Evolutionary conservation across 305 asterid species (phyloP).

Genomic region (Fraxinus floribunda): DNA sequence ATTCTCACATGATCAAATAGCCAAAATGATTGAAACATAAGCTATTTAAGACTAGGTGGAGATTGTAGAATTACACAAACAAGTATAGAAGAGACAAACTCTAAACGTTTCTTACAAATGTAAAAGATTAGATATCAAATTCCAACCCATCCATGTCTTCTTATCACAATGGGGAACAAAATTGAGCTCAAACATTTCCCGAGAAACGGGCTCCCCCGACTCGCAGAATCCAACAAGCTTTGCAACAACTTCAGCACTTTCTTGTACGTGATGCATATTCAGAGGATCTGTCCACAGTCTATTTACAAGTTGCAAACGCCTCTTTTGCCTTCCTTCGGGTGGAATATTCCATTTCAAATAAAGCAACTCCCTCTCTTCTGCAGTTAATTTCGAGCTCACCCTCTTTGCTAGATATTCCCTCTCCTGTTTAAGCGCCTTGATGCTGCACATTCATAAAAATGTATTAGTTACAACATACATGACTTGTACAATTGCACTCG

Average conservation of each 20-base stretch:
- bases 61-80: background rate
- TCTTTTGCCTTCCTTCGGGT: constrained; percentile 66
- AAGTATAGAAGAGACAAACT: background rate
- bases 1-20: background rate
- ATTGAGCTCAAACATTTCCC: constrained; percentile 90
- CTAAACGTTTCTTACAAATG: constrained; percentile 43
- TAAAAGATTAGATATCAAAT: constrained; percentile 72
- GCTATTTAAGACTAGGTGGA: background rate
- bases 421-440: constrained; percentile 89
- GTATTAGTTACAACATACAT: background rate
- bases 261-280: constrained; percentile 70
- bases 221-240: constrained; percentile 93
- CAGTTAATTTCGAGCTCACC: constrained; percentile 63
- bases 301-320: constrained; percentile 72
- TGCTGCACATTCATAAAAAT: constrained; percentile 39
- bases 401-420: constrained; percentile 84
- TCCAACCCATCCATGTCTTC: constrained; percentile 92
- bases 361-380: constrained; percentile 77
- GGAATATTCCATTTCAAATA: constrained; percentile 84
- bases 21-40: background rate
- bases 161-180: constrained; percentile 75
- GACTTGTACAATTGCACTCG: background rate
- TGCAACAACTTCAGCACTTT: constrained; percentile 84
- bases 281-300: constrained; percentile 85
- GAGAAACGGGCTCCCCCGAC: constrained; percentile 61